Conservation (phyloP, 345 rosid genomes). For the Eucalyptus erythrocorys region DNA sequence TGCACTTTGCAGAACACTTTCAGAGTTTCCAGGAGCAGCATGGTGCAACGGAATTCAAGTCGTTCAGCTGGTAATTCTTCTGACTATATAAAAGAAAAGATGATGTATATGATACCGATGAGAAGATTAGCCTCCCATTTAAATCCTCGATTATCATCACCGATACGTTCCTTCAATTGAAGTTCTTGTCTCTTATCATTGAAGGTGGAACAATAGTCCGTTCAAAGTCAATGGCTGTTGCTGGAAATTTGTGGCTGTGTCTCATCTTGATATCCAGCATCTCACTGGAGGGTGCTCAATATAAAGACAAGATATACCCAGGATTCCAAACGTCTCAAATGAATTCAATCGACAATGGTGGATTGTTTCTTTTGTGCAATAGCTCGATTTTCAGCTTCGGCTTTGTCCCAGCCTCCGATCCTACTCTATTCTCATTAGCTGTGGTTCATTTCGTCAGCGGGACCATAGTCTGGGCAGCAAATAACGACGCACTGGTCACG, state of each 20-base stretch:
- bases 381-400: slow-evolving; percentile 57
- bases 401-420: slow-evolving; percentile 30
- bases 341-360: slow-evolving; percentile 46
- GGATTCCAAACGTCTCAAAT: slow-evolving; percentile 55
- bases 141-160: neutral
- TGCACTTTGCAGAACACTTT: neutral
- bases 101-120: neutral
- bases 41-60: neutral
- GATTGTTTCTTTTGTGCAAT: slow-evolving; percentile 58
- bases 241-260: slow-evolving; percentile 5
- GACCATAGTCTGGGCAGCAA: slow-evolving; percentile 60
- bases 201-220: slow-evolving; percentile 17
- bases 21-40: neutral
- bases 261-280: slow-evolving; percentile 8
- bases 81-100: neutral
- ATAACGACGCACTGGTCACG: slow-evolving; percentile 42
- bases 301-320: slow-evolving; percentile 21
- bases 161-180: neutral
- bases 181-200: neutral
- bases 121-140: neutral
- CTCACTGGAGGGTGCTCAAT: slow-evolving; percentile 23
- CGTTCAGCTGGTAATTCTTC: neutral
- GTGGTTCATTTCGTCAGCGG: slow-evolving; percentile 22
- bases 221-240: neutral
- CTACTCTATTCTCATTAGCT: slow-evolving; percentile 37